Evolutionary conservation across 2,329 filamentous ascomycete genomes (phyloP), one percentile per base, ranked within the genome.

Genomic region (Rasamsonia emersonii): DNA sequence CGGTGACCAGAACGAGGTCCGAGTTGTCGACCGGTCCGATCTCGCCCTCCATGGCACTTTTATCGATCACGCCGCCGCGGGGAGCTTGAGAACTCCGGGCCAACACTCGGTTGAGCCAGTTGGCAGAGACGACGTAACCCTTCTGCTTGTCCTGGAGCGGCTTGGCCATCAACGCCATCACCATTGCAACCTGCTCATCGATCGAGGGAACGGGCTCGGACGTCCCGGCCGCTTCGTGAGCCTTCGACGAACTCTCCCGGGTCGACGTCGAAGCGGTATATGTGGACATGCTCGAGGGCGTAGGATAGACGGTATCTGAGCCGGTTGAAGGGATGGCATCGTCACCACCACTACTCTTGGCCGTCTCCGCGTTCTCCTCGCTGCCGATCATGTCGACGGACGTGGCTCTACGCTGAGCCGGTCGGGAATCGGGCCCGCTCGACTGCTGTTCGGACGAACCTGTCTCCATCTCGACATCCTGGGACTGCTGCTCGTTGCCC

Each of bases 21-120:
- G 82, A 77, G 52, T 95, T 95, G 64, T 95, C 86, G 18, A 96
- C 73, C 0, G 84, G 82, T 1, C 86, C 86, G 35, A 91, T 71
- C 4, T 75, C 71, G 5, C 73, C 75, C 36, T 79, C 71, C 8
- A 67, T 53, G 7, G 71, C 70, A n/a, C 68, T 62, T 40, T 82
- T 82, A 38, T 70, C 64, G 23, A 61, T 64, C 31, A 73, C 70
- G 40, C 70, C 67, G 13, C 67, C 68, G 31, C 69, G 60, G 36
- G 73, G 70, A 10, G 66, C 57, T n/a, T 75, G 71, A 6, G 72
- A 68, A 29, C 73, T 74, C 34, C 83, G 68, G 15, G 81, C 72
- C 37, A 80, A 65, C 3, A 91, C 84, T 37, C 76, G 74, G 35
- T 73, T 69, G 19, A 95, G 69, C 91, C 91, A 96, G 37, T 70